Evolutionary conservation across 352 stramenopile genomes (phyloP).

Genomic region (Pythium monospermum): DNA sequence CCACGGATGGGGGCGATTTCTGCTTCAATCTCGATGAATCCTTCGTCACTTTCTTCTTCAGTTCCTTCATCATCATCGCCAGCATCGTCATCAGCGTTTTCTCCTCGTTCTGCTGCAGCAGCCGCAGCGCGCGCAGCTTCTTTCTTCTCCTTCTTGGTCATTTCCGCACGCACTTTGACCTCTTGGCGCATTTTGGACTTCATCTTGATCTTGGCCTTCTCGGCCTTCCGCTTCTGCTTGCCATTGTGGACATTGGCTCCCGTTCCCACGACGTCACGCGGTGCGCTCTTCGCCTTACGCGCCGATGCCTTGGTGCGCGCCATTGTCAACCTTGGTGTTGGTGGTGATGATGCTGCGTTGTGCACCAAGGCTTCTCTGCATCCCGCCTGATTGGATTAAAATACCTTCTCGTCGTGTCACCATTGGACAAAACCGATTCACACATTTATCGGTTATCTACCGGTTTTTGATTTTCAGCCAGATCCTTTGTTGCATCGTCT

Average conservation of each 20-base stretch:
- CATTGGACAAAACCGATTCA: conserved; percentile 5
- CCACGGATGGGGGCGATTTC: conserved; percentile 6
- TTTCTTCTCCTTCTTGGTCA: conserved; percentile 45
- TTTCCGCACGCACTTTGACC: conserved; percentile 23
- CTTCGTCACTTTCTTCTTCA: conserved; percentile 27
- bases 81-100: conserved; percentile 15
- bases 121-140: conserved; percentile 12
- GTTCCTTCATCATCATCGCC: conserved; percentile 4
- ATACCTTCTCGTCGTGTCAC: neutral
- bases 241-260: conserved; percentile 33
- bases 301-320: conserved; percentile 34
- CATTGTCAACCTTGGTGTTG: conserved; percentile 23
- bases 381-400: conserved; percentile 9
- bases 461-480: conserved; percentile 17
- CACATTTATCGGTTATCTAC: neutral
- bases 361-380: neutral
- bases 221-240: conserved; percentile 26
- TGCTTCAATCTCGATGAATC: conserved; percentile 44
- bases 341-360: conserved; percentile 9
- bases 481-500: neutral
- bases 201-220: conserved; percentile 55
- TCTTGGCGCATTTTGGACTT: conserved; percentile 50
- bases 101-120: conserved; percentile 6
- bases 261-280: conserved; percentile 31
- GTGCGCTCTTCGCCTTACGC: conserved; percentile 27